Evolutionary conservation across 176 grass and related monocot species (phyloP).

Genomic region (Triticum urartu): DNA sequence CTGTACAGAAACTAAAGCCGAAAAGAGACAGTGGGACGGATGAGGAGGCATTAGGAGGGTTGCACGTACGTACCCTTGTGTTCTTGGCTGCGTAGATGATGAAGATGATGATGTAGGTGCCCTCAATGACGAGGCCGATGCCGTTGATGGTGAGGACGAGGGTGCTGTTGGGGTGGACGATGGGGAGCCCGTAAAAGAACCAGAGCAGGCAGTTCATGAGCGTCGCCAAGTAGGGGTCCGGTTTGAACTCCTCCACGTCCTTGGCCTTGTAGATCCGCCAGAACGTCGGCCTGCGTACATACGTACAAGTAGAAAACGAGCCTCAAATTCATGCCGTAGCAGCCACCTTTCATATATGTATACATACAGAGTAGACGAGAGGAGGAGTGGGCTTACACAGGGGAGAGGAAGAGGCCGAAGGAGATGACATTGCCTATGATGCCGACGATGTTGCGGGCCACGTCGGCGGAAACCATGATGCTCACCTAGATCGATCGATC

Average conservation of each 20-base stretch:
- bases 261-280: slow-evolving; percentile 36
- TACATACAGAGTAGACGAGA: slow-evolving; percentile 29
- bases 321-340: neutral
- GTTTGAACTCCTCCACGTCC: slow-evolving; percentile 58
- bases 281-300: slow-evolving; percentile 44
- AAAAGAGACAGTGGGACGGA: too few relatives aligned
- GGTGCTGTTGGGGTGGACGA: slow-evolving; percentile 53
- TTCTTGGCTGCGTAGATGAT: slow-evolving; percentile 29
- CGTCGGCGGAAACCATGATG: slow-evolving; percentile 23
- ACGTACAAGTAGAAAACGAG: too few relatives aligned
- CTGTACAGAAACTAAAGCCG: too few relatives aligned
- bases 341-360: too few relatives aligned
- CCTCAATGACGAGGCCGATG: slow-evolving; percentile 42
- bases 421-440: too few relatives aligned
- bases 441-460: slow-evolving; percentile 7
- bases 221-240: slow-evolving; percentile 74
- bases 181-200: slow-evolving; percentile 62
- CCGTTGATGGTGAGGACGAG: slow-evolving; percentile 60
- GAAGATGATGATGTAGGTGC: slow-evolving; percentile 47
- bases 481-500: neutral
- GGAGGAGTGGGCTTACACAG: slow-evolving; percentile 49
- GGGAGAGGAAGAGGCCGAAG: too few relatives aligned
- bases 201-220: slow-evolving; percentile 77
- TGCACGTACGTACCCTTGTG: too few relatives aligned
- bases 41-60: too few relatives aligned